A percentile compares a stretch with the other conserved stretches of the same genome.
Evolutionary conservation across 345 rosid species (phyloP).

Genomic region (Psidium friedrichsthalianum): DNA sequence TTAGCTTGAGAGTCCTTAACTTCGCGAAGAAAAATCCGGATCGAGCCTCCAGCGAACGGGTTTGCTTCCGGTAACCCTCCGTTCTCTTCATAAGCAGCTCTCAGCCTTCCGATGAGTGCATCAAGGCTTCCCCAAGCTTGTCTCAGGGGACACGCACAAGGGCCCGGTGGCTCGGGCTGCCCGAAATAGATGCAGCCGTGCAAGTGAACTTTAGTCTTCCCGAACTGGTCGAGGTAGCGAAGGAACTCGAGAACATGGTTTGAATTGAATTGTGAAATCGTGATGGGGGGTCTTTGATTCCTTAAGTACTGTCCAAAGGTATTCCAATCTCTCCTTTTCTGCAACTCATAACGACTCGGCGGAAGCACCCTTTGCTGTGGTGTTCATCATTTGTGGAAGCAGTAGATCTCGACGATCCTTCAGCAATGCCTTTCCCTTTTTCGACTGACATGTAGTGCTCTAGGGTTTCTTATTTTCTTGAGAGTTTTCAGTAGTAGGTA

Average conservation of each 20-base stretch:
- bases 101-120: constrained; percentile 30
- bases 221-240: constrained; percentile 73
- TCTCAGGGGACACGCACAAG: constrained; percentile 29
- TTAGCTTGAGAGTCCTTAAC: constrained; percentile 16
- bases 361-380: constrained; percentile 30
- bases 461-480: not conserved
- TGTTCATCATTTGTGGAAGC: not conserved
- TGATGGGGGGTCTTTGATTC: constrained; percentile 77
- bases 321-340: constrained; percentile 84
- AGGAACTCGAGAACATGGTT: constrained; percentile 77
- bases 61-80: constrained; percentile 27
- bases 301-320: constrained; percentile 82
- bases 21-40: constrained; percentile 8
- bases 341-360: constrained; percentile 74
- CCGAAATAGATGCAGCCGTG: constrained; percentile 52
- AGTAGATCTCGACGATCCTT: constrained; percentile 29
- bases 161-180: constrained; percentile 28
- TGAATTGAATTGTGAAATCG: constrained; percentile 48
- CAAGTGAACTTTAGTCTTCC: constrained; percentile 80
- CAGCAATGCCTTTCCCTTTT: constrained; percentile 66
- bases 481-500: not conserved
- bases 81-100: constrained; percentile 38
- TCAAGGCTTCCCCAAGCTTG: constrained; percentile 41
- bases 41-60: constrained; percentile 19
- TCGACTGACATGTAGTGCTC: constrained; percentile 17